A percentile compares a stretch with the other conserved stretches of the same genome.
Evolutionary conservation across 441 rosid genomes (phyloP).

Genomic region (Pelargonium citronellum): DNA sequence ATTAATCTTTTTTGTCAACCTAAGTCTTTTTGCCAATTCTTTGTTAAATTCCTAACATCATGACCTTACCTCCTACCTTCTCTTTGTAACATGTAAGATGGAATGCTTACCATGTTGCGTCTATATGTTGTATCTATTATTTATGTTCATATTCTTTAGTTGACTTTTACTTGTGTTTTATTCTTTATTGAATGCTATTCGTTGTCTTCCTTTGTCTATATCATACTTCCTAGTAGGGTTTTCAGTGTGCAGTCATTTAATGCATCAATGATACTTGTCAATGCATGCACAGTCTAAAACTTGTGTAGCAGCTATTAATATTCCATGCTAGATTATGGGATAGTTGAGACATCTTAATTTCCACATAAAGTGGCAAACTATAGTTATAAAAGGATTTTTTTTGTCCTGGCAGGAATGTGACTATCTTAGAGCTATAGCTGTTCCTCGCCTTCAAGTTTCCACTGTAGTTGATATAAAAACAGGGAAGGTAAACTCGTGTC

Average conservation of each 20-base stretch:
- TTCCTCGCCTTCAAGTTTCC: constrained; percentile 69
- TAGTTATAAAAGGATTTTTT: not conserved
- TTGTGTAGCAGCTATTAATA: not conserved
- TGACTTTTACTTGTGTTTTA: no score
- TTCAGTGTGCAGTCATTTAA: not conserved
- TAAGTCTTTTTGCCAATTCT: no score
- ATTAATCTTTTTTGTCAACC: no score
- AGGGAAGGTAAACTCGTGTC: constrained; percentile 55
- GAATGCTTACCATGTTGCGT: no score
- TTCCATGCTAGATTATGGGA: not conserved
- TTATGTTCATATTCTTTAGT: no score
- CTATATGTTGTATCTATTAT: no score
- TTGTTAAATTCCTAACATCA: no score
- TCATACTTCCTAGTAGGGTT: not conserved
- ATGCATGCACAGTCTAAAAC: not conserved
- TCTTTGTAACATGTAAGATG: no score
- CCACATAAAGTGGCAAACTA: not conserved
- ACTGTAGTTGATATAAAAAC: constrained; percentile 87
- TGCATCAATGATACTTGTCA: not conserved
- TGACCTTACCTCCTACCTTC: no score
- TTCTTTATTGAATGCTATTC: no score
- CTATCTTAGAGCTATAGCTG: constrained; percentile 74
- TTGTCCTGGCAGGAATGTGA: constrained; percentile 74
- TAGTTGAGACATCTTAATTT: not conserved
- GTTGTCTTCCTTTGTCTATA: not conserved